These are phyloP conservation scores for Phytophthora sp. DNA, from an alignment of 352 stramenopile genomes.

Conservation along the genomic window DNA sequence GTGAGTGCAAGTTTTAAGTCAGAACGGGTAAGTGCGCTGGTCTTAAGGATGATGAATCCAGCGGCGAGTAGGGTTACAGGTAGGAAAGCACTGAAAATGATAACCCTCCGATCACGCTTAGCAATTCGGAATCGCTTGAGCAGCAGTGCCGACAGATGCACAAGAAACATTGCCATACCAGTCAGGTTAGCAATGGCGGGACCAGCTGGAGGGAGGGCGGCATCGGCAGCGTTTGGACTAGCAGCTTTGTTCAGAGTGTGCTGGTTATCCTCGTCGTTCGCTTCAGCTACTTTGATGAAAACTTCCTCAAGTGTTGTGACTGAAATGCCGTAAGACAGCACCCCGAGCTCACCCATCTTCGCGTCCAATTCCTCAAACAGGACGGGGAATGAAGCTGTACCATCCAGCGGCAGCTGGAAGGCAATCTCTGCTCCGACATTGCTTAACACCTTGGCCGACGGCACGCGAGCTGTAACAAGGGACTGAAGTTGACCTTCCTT, in stretches of 20 bases:
- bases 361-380: conserved; percentile 81
- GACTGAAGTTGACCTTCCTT: conserved; percentile 43
- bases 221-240: not conserved
- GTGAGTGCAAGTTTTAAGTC: conserved; percentile 55
- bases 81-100: conserved; percentile 79
- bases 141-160: conserved; percentile 89
- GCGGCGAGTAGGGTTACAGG: conserved; percentile 84
- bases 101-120: conserved; percentile 91
- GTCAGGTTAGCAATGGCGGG: conserved; percentile 32
- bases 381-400: conserved; percentile 53
- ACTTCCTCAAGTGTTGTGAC: conserved; percentile 93
- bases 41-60: conserved; percentile 80
- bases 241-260: conserved; percentile 55
- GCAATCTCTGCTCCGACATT: conserved; percentile 83
- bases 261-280: conserved; percentile 51
- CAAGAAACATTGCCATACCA: conserved; percentile 64
- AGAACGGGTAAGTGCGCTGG: conserved; percentile 50
- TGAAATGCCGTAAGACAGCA: conserved; percentile 81
- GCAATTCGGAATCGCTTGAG: conserved; percentile 91
- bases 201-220: conserved; percentile 1
- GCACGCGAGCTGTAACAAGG: conserved; percentile 43
- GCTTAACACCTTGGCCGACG: conserved; percentile 63
- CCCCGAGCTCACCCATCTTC: conserved; percentile 36
- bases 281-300: conserved; percentile 90
- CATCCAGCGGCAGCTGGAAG: conserved; percentile 76